Base-by-base conservation (phyloP, 164 flowering plant genomes). In the Berberis thunbergii region DNA sequence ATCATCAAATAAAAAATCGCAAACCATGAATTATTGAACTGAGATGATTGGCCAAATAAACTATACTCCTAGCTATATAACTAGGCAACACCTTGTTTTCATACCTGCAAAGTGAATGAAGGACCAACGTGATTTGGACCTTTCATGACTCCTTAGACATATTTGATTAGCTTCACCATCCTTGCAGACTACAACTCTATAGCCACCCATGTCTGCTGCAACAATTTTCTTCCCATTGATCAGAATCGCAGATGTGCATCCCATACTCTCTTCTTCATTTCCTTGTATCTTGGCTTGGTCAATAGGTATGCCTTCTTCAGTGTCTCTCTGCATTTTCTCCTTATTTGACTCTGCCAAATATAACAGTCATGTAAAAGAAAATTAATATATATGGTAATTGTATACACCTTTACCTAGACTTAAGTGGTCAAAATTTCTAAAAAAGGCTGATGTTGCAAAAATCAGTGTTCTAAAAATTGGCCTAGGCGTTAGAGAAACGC, bases 191-290 rank as follows among this genome's bases (percentile, higher is more conserved):
- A 86, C 78, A 59, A 76, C 82, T 75, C 75, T 78, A 52, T 80
- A 83, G 44, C 75, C 82, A 39, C 87, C 86, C 82, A 81, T 80
- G 64, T 68, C 67, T 46, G 77, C 84, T 39, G 74, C 70, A 61
- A 84, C 83, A 63, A 86, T 75, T 69, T 80, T 82, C 65, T 83
- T 80, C 3, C 84, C 84, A 56, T 81, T 75, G 54, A 86, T 77
- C 60, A 82, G 80, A 71, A 80, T 70, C 5, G 72, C 84, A 41
- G 82, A 80, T 6, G 81, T 79, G 9, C 84, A 75, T 6, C 84
- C 82, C 10, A 43, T 60, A 57, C 55, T 54, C 48, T 49, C 7
- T 62, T 12, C 45, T 67, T 75, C 68, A 38, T 69, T 73, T 26
- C 6, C 64, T 49, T 67, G 68, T 4, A 73, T 26, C 74, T 76